Base-by-base conservation (phyloP, 768 basidiomycete species). In the Serpula lacrymans region DNA sequence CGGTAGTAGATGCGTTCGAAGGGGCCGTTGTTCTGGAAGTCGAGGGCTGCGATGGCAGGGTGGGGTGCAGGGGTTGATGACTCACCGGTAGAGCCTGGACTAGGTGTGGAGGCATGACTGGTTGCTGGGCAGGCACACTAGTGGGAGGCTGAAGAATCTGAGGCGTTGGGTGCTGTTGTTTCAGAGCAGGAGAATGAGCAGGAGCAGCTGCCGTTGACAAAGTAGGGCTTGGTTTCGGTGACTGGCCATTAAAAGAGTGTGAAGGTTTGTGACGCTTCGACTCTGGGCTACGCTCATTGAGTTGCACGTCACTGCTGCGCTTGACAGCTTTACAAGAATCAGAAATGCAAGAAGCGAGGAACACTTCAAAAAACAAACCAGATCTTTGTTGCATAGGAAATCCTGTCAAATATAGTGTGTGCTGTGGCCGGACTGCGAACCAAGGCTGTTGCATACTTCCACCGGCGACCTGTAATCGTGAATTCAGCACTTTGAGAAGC, bases 351-450 rank as follows among this genome's bases (percentile, higher is more conserved):
- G 37, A 37, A 29, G 25, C 27, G 32, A 2, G 26, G 18, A 5
- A 41, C 12, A 12, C 24, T 20, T 34, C n/a, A 34, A 55, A 50
- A 40, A 49, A 64, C 71, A 55, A 51, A 68, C 49, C 42, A 41
- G 45, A 45, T 49, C 57, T 59, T 52, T 44, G 57, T 23, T 64
- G 49, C 0, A 47, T n/a, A 20, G 78, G 58, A 41, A 76, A 75
- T 5, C 79, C 73, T 25, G 71, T 61, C 0, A 84, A 59, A 5
- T 70, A 60, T 10, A 84, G 45, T 4, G 55, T 47, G 53, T 82
- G 75, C 0, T 65, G 59, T 1, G 71, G 39, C 9, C 67, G 68
- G 8, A 79, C 70, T 14, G 61, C 45, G 54, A 84, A 86, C 78
- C 81, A 86, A 3, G 79, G 75, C 1, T 58, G 53, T 31, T 75